Evolutionary conservation across 495 filamentous ascomycete genomes (phyloP), one percentile per base, ranked within the genome.

Genomic region (Pyronema omphalodes): DNA sequence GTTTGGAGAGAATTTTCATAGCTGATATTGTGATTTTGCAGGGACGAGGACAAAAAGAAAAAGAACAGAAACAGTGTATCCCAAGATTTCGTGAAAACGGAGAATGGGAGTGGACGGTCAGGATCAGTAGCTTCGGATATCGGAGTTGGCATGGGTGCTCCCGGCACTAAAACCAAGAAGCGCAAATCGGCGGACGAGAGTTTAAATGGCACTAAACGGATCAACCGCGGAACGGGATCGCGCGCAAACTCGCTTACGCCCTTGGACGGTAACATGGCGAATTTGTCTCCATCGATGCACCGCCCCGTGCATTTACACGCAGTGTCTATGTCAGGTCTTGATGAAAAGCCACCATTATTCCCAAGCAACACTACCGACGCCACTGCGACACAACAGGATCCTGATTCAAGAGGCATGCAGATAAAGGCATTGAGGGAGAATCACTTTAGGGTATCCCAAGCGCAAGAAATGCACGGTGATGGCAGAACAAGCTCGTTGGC

Each of bases 1-100:
- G 18, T 55, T 36, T 12, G 33, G 23, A 35, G n/a, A 15, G 15
- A 23, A 9, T 19, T 53, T 45, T 35, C 33, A 8, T 18, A 48
- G 43, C 37, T 56, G 37, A 40, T 52, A 17, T 50, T 35, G 34
- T 41, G 11, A 11, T 56, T 23, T 45, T 44, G 50, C 52, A 64
- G 61, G 44, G 61, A 64, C 8, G 61, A 63, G 15, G 62, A 60
- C 33, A 64, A 63, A 23, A 60, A 62, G 37, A 63, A 46, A 41
- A 64, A 63, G 34, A 57, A 59, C 36, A 52, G 57, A n/a, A 19
- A 19, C 39, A 49, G 51, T 18, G 7, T n/a, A 35, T 50, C 47
- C 47, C 47, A 50, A 12, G 47, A 50, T 12, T 50, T 35, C 29
- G 3, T 36, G 1, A 54, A 46, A 46, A 41, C 41, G 6, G 57